phyloP scores from a whole-genome alignment of 2,329 filamentous ascomycete species.

The Aspergillus arachidicola region DNA sequence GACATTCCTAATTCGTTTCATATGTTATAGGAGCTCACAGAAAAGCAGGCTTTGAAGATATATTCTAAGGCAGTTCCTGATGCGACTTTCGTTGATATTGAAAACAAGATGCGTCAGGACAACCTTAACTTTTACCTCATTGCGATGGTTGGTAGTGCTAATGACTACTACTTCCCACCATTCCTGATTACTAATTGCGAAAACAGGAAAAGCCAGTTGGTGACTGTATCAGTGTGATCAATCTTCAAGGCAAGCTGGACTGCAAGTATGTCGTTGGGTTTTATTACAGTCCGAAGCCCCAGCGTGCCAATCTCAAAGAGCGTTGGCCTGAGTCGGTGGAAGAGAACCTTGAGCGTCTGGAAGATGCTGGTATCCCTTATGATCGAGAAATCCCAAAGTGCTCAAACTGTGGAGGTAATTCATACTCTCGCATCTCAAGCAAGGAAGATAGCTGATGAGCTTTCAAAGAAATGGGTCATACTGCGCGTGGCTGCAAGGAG shows the following conservation, averaged over 20 bases:
- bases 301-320: constrained; percentile 48
- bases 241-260: constrained; percentile 55
- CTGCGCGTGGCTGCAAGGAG: constrained; percentile 49
- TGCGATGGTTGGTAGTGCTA: constrained; percentile 43
- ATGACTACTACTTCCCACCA: not conserved
- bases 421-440: not conserved
- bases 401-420: constrained; percentile 51
- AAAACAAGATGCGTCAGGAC: constrained; percentile 54
- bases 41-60: constrained; percentile 47
- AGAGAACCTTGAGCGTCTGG: constrained; percentile 56
- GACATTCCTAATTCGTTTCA: not conserved
- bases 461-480: constrained; percentile 52
- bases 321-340: constrained; percentile 54
- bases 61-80: constrained; percentile 53
- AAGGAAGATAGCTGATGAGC: not conserved
- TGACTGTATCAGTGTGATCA: constrained; percentile 53
- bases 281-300: constrained; percentile 50
- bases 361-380: constrained; percentile 53
- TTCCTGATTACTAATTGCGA: constrained; percentile 8
- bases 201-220: constrained; percentile 45
- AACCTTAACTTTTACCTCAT: constrained; percentile 55
- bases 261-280: constrained; percentile 55
- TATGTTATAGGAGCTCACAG: constrained; percentile 10
- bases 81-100: constrained; percentile 53
- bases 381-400: constrained; percentile 56